Percentiles rank a stretch among this genome's conserved stretches.
These are phyloP conservation scores for Ganoderma boninense DNA, from an alignment of 1,284 basidiomycete species.

Conservation along the genomic window DNA sequence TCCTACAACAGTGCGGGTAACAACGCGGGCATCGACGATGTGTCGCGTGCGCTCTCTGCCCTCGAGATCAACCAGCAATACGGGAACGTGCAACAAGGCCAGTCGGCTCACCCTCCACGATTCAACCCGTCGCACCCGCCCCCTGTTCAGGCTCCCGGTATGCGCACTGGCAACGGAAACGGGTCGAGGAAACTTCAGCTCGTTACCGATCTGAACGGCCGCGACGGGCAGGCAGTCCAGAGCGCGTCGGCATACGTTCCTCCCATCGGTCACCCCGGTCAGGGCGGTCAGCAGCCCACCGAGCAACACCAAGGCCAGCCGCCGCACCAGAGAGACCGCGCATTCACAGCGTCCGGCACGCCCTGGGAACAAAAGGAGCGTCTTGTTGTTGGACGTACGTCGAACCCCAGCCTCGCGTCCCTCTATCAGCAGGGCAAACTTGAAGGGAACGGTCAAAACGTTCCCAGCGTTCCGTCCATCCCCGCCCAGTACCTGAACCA, in stretches of 20 bases:
- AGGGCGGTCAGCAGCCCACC: slow-evolving; percentile 30
- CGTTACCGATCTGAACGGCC: slow-evolving; percentile 68
- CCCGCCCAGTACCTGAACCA: slow-evolving; percentile 74
- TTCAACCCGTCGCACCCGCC: slow-evolving; percentile 67
- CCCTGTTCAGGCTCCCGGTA: slow-evolving; percentile 51
- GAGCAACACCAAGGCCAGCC: slow-evolving; percentile 43
- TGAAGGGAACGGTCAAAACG: slow-evolving; percentile 47
- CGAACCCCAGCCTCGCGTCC: slow-evolving; percentile 75
- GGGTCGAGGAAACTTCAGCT: slow-evolving; percentile 57
- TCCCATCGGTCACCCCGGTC: slow-evolving; percentile 55
- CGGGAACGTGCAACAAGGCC: slow-evolving; percentile 49
- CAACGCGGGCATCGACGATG: slow-evolving; percentile 70
- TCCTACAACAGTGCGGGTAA: slow-evolving; percentile 34
- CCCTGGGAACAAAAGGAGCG: slow-evolving; percentile 73
- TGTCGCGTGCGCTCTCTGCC: slow-evolving; percentile 73
- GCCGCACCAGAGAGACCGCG: slow-evolving; percentile 47
- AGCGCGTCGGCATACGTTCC: slow-evolving; percentile 56
- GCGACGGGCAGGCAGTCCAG: slow-evolving; percentile 56
- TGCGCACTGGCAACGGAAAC: slow-evolving; percentile 49
- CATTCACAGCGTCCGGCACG: slow-evolving; percentile 49
- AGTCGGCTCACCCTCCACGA: slow-evolving; percentile 68
- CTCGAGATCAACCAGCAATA: slow-evolving; percentile 63
- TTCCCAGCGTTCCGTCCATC: slow-evolving; percentile 75
- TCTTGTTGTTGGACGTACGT: slow-evolving; percentile 59
- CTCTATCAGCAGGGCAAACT: slow-evolving; percentile 53